phyloP scores from a whole-genome alignment of 75 land plant genomes.

The Isoetes taiwanensis region DNA sequence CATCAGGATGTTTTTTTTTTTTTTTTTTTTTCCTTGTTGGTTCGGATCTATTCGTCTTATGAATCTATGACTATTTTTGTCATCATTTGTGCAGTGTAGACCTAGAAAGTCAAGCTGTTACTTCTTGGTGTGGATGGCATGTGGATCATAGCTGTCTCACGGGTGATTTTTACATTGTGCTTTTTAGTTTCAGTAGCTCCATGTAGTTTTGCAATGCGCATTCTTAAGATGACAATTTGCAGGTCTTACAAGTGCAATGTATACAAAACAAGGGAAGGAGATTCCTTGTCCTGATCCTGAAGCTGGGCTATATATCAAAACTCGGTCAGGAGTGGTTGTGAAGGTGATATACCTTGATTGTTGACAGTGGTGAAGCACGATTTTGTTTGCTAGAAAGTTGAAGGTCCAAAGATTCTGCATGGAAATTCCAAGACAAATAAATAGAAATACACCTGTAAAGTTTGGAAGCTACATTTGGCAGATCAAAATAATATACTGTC shows the following conservation, averaged over 20 bases:
- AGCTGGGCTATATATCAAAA: constrained; percentile 83
- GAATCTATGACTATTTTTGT: too few species aligned
- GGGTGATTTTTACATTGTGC: constrained; percentile 30
- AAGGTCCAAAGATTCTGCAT: too few species aligned
- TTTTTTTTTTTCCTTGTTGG: too few species aligned
- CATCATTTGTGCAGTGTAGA: too few species aligned
- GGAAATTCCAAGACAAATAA: too few species aligned
- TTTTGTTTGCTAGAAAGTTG: too few species aligned
- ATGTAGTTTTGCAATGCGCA: background rate
- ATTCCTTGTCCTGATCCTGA: constrained; percentile 64
- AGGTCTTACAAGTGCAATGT: constrained; percentile 93
- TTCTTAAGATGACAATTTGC: constrained; percentile 3
- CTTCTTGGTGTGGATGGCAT: constrained; percentile 99
- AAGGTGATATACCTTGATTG: too few species aligned
- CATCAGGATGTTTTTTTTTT: too few species aligned
- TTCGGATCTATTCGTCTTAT: too few species aligned
- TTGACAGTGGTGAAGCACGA: too few species aligned
- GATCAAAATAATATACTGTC: background rate
- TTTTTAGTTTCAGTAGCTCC: background rate
- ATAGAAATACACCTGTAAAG: too few species aligned
- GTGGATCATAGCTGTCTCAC: constrained; percentile 93
- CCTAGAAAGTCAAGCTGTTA: too few species aligned
- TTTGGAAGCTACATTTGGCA: background rate
- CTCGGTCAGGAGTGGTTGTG: constrained; percentile 46
- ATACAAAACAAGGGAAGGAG: constrained; percentile 38